Conservation (phyloP, 495 filamentous ascomycete genomes). For the Penicillium cosmopolitanum region DNA sequence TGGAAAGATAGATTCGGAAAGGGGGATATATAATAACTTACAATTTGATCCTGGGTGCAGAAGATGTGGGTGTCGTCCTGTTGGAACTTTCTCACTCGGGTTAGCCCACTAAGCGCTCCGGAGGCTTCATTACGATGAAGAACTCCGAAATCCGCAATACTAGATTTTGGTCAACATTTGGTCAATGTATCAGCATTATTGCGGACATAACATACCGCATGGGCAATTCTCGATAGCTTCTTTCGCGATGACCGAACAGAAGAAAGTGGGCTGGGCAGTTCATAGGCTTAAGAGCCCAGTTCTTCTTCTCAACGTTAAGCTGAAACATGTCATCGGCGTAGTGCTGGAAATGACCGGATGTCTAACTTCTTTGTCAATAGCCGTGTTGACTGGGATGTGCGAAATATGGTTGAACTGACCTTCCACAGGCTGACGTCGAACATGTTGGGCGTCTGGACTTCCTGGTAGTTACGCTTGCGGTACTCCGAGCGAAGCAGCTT, state of each 20-base stretch:
- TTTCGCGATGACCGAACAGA: conserved; percentile 70
- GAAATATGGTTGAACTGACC: conserved; percentile 50
- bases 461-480: conserved; percentile 90
- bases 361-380: too few species aligned
- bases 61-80: conserved; percentile 97
- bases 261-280: conserved; percentile 75
- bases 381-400: too few species aligned
- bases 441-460: conserved; percentile 96
- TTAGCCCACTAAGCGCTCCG: conserved; percentile 86
- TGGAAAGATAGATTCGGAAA: too few species aligned
- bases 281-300: conserved; percentile 88
- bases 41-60: conserved; percentile 80
- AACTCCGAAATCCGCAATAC: conserved; percentile 94
- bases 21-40: too few species aligned
- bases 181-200: too few species aligned
- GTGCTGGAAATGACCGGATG: conserved; percentile 82
- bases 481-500: conserved; percentile 82
- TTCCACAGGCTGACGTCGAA: conserved; percentile 92
- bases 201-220: conserved; percentile 39
- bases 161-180: neutral
- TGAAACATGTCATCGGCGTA: conserved; percentile 98
- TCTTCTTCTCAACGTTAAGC: conserved; percentile 86
- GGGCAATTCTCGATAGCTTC: conserved; percentile 86
- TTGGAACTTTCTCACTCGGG: conserved; percentile 88
- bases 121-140: conserved; percentile 94